A percentile compares a stretch with the other conserved stretches of the same genome.
Evolutionary conservation across 305 asterid genomes (phyloP).

Genomic region (Solanum aculeatissimum): DNA sequence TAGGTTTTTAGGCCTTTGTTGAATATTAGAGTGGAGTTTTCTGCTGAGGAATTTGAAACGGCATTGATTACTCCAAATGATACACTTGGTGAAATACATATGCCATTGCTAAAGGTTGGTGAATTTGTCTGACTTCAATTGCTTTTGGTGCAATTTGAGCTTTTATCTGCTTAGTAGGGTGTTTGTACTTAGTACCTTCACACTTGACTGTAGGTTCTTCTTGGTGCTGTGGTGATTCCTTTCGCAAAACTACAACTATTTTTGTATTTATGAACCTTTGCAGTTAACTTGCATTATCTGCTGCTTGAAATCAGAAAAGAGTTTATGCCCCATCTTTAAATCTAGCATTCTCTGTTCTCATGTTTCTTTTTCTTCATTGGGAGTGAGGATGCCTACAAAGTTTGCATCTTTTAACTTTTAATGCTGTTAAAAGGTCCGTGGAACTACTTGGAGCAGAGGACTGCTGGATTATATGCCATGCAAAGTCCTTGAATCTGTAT

Average conservation of each 20-base stretch:
- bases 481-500: not conserved
- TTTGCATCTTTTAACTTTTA: not conserved
- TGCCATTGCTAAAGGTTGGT: constrained; percentile 89
- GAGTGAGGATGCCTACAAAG: not conserved
- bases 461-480: not conserved
- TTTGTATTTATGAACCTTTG: not conserved
- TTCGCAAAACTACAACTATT: not conserved
- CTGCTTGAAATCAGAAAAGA: not conserved
- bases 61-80: constrained; percentile 75
- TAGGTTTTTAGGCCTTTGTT: constrained; percentile 87
- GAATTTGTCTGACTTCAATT: not conserved
- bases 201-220: not conserved
- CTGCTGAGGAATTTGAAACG: constrained; percentile 96
- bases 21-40: constrained; percentile 84
- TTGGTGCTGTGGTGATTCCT: not conserved
- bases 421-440: not conserved
- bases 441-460: not conserved
- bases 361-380: not conserved
- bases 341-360: not conserved
- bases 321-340: not conserved
- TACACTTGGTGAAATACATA: constrained; percentile 84
- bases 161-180: not conserved
- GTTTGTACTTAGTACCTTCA: not conserved
- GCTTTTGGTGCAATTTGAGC: not conserved
- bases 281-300: not conserved